Evolutionary conservation across 805 yeast genomes (phyloP).

Genomic region (Yarrowia alimentaria): DNA sequence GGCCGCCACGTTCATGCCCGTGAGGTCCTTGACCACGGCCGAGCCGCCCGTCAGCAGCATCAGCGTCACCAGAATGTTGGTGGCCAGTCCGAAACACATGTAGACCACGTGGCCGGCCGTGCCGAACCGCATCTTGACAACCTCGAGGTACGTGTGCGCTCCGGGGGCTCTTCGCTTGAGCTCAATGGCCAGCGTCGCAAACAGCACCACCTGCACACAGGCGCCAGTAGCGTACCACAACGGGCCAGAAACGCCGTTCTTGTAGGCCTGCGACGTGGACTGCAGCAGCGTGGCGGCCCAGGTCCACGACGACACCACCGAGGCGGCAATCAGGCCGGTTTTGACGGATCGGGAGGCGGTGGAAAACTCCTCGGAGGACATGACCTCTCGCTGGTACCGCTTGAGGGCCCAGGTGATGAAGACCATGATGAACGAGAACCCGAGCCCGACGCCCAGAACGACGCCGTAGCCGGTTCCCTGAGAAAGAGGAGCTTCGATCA

Average conservation of each 20-base stretch:
- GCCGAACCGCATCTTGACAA: conserved; percentile 79
- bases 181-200: conserved; percentile 83
- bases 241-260: conserved; percentile 76
- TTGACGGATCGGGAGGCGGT: conserved; percentile 90
- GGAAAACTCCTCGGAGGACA: conserved; percentile 90
- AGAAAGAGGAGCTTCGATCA: conserved; percentile 45
- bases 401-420: conserved; percentile 64
- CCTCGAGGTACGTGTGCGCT: conserved; percentile 88
- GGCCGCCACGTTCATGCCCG: conserved; percentile 82
- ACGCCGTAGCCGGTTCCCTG: conserved; percentile 87
- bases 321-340: conserved; percentile 80
- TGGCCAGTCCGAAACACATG: conserved; percentile 78
- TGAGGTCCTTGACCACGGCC: conserved; percentile 72
- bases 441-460: conserved; percentile 80
- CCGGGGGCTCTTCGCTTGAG: conserved; percentile 87
- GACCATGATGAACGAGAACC: conserved; percentile 69
- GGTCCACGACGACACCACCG: conserved; percentile 94
- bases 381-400: conserved; percentile 79
- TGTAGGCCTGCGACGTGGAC: conserved; percentile 75
- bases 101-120: conserved; percentile 57
- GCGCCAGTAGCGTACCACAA: conserved; percentile 91
- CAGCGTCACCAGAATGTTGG: conserved; percentile 86
- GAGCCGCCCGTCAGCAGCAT: conserved; percentile 91
- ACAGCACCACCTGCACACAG: conserved; percentile 78
- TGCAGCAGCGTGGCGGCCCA: conserved; percentile 81